A percentile compares a stretch with the other conserved stretches of the same genome.
Evolutionary conservation across 1,284 basidiomycete genomes (phyloP).

Genomic region (Boletus sp.): DNA sequence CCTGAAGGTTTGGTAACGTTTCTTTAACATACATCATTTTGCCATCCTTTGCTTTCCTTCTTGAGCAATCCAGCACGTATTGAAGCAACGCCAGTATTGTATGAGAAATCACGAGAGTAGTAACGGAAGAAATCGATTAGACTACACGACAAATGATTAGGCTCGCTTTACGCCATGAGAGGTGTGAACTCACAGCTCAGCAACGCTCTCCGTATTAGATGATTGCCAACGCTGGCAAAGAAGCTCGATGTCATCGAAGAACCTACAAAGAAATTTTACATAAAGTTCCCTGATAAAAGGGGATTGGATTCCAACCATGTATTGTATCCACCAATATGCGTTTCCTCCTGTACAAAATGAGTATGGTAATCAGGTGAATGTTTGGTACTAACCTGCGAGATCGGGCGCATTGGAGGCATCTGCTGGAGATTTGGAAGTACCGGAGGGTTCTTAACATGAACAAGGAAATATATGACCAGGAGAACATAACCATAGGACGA

Average conservation of each 20-base stretch:
- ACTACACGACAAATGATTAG: constrained; percentile 37
- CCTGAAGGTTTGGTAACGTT: background rate
- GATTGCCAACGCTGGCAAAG: constrained; percentile 90
- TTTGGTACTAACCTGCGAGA: constrained; percentile 51
- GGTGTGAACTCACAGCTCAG: constrained; percentile 68
- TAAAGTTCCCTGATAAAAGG: background rate
- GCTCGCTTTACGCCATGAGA: constrained; percentile 6
- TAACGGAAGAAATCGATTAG: constrained; percentile 98
- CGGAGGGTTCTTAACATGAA: constrained; percentile 94
- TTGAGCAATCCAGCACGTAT: constrained; percentile 86
- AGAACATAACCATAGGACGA: constrained; percentile 98
- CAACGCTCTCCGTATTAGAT: constrained; percentile 89
- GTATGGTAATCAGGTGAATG: constrained; percentile 7
- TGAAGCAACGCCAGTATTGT: constrained; percentile 88
- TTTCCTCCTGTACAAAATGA: constrained; percentile 65
- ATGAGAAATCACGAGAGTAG: constrained; percentile 91
- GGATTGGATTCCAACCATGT: constrained; percentile 54
- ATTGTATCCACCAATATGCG: constrained; percentile 79
- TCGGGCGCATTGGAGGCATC: constrained; percentile 80
- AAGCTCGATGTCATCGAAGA: constrained; percentile 96
- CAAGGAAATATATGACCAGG: constrained; percentile 95
- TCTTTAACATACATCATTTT: constrained; percentile 67
- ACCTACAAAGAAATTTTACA: constrained; percentile 46
- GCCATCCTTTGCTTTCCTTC: constrained; percentile 93
- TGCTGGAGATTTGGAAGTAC: constrained; percentile 90